phyloP scores from a whole-genome alignment of 1,284 basidiomycete genomes.

The Pseudomicrostroma phylloplanum region DNA sequence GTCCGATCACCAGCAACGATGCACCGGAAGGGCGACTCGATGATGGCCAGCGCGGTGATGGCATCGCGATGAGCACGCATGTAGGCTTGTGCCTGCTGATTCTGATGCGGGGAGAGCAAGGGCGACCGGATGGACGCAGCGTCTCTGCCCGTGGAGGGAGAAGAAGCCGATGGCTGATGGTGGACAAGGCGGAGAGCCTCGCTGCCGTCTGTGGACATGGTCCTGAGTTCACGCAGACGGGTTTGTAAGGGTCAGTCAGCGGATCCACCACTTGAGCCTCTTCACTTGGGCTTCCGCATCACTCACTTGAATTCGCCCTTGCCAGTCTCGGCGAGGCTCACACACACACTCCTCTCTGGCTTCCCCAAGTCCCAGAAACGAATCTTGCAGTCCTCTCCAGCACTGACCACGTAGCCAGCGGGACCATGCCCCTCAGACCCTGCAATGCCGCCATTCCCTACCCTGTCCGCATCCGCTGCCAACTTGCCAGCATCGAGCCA shows the following conservation, averaged over 20 bases:
- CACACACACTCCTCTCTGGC: constrained; percentile 57
- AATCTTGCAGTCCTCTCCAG: constrained; percentile 72
- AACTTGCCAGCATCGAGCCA: constrained; percentile 42
- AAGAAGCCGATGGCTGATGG: no score
- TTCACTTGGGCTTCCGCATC: no score
- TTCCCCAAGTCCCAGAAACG: constrained; percentile 71
- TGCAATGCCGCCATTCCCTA: background rate
- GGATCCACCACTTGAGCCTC: no score
- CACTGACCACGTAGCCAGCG: constrained; percentile 69
- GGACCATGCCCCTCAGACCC: constrained; percentile 17
- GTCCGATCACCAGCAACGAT: constrained; percentile 70
- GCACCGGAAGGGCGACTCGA: constrained; percentile 80
- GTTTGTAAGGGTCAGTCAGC: no score
- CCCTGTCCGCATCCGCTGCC: constrained; percentile 10
- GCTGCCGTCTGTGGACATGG: no score
- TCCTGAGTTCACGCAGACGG: no score
- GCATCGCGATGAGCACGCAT: constrained; percentile 65
- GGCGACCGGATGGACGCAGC: constrained; percentile 17
- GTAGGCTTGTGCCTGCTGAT: constrained; percentile 9
- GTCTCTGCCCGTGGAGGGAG: background rate
- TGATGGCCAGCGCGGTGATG: constrained; percentile 69
- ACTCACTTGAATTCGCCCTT: constrained; percentile 18
- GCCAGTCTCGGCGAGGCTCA: constrained; percentile 18
- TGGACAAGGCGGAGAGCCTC: no score
- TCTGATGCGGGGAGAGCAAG: constrained; percentile 27